A percentile compares a stretch with the other conserved stretches of the same genome.
Evolutionary conservation across 75 land plant genomes (phyloP).

Genomic region (Isoetes taiwanensis): DNA sequence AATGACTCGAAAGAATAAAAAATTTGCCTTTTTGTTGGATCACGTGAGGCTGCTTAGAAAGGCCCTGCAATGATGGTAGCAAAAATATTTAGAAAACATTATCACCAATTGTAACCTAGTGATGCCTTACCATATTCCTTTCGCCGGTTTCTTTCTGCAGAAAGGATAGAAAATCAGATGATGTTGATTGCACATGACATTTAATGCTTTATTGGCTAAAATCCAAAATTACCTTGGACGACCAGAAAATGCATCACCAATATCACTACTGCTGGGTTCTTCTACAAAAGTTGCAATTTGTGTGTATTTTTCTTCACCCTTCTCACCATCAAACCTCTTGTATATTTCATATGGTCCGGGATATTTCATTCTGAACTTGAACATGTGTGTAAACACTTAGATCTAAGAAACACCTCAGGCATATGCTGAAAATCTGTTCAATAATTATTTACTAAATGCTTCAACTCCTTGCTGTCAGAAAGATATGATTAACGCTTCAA

Average conservation of each 20-base stretch:
- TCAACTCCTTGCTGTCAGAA: not conserved
- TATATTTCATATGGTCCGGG: constrained; percentile 63
- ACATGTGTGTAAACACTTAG: not conserved
- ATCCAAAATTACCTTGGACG: constrained; percentile 45
- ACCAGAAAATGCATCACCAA: constrained; percentile 66
- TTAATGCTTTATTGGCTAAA: too few species aligned
- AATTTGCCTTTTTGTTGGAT: too few species aligned
- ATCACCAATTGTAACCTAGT: too few species aligned
- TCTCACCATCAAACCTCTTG: constrained; percentile 49
- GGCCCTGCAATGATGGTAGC: too few species aligned
- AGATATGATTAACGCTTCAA: not conserved
- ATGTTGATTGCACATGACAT: too few species aligned
- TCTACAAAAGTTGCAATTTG: constrained; percentile 39
- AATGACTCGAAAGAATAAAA: too few species aligned
- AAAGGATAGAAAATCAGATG: too few species aligned
- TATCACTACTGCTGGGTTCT: constrained; percentile 43
- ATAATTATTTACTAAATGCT: not conserved
- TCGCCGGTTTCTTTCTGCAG: too few species aligned
- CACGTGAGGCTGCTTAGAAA: too few species aligned
- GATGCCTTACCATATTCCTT: too few species aligned
- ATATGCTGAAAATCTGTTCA: not conserved
- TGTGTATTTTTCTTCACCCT: constrained; percentile 57
- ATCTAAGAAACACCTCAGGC: not conserved
- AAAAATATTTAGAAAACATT: too few species aligned
- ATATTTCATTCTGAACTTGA: constrained; percentile 53